These are phyloP conservation scores for Neurospora intermedia DNA, from an alignment of 495 filamentous ascomycete species.

Conservation along the genomic window DNA sequence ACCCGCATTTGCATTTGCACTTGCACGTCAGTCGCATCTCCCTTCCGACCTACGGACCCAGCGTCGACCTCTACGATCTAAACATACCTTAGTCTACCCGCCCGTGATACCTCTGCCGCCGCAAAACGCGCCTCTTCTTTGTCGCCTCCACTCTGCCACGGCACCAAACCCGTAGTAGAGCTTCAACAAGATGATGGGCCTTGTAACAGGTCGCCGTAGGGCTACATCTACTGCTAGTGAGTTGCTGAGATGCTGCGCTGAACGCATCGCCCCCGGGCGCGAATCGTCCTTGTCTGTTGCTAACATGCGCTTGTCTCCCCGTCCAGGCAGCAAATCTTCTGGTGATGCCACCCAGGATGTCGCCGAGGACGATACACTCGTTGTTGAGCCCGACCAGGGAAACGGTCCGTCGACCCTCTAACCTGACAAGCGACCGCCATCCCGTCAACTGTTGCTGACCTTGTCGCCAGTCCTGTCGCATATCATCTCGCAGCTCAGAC, in stretches of 20 bases:
- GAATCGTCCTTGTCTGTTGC: neutral
- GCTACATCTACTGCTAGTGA: slow-evolving; percentile 29
- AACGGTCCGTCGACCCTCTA: slow-evolving; percentile 42
- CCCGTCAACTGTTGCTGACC: slow-evolving; percentile 1
- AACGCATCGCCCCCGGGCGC: neutral
- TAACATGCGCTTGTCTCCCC: slow-evolving; percentile 3
- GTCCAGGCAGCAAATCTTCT: slow-evolving; percentile 40
- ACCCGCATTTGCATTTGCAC: neutral
- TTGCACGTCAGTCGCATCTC: neutral
- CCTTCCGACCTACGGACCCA: neutral
- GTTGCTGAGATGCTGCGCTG: slow-evolving; percentile 9
- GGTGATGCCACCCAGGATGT: slow-evolving; percentile 22
- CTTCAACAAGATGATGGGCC: slow-evolving; percentile 18
- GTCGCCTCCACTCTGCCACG: neutral
- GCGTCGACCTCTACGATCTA: neutral
- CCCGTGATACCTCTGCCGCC: neutral
- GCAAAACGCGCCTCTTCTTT: neutral
- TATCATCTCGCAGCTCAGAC: slow-evolving; percentile 93
- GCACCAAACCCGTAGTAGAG: neutral
- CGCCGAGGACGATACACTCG: slow-evolving; percentile 60
- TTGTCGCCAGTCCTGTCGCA: slow-evolving; percentile 63
- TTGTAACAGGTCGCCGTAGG: slow-evolving; percentile 25
- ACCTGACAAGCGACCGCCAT: neutral
- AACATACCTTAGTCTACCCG: neutral
- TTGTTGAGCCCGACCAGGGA: slow-evolving; percentile 67